Percentiles rank a stretch among this genome's conserved stretches.
Conservation (phyloP, 176 grass and related monocot genomes). For the Phoenix roebelenii region DNA sequence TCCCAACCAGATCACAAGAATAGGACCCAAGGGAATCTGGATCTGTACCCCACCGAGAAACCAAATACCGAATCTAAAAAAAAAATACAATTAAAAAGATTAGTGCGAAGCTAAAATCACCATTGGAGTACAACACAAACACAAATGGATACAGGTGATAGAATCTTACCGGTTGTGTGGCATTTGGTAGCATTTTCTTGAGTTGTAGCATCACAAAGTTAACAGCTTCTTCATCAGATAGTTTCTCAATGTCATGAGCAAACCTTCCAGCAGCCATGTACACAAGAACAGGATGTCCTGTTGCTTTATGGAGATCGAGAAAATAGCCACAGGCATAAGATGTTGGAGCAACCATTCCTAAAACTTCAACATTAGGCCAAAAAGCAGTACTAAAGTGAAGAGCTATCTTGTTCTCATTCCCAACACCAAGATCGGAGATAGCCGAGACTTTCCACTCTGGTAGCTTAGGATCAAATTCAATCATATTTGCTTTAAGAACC, state of each 20-base stretch:
- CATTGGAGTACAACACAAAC: too few species aligned
- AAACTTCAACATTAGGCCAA: constrained; percentile 83
- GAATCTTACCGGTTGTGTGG: constrained; percentile 52
- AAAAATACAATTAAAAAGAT: background rate
- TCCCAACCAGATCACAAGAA: constrained; percentile 80
- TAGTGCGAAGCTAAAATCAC: too few species aligned
- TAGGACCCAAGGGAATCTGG: constrained; percentile 55
- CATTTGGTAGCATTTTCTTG: constrained; percentile 62
- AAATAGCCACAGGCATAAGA: constrained; percentile 79
- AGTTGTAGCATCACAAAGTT: constrained; percentile 50
- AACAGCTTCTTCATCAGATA: constrained; percentile 50
- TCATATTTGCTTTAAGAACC: constrained; percentile 81
- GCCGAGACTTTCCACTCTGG: constrained; percentile 75
- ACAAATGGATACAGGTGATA: background rate
- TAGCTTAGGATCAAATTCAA: constrained; percentile 77
- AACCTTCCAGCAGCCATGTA: constrained; percentile 88
- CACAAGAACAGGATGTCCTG: constrained; percentile 64
- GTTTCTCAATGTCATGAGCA: constrained; percentile 65
- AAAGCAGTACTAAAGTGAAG: constrained; percentile 64
- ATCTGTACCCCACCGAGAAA: constrained; percentile 79
- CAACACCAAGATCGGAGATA: constrained; percentile 59
- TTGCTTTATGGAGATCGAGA: constrained; percentile 88
- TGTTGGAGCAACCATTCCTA: constrained; percentile 58
- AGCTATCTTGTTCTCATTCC: constrained; percentile 78
- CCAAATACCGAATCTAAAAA: constrained; percentile 47